A percentile compares a stretch with the other conserved stretches of the same genome.
phyloP scores from a whole-genome alignment of 495 filamentous ascomycete genomes.

The Tuber umbilicatum region DNA sequence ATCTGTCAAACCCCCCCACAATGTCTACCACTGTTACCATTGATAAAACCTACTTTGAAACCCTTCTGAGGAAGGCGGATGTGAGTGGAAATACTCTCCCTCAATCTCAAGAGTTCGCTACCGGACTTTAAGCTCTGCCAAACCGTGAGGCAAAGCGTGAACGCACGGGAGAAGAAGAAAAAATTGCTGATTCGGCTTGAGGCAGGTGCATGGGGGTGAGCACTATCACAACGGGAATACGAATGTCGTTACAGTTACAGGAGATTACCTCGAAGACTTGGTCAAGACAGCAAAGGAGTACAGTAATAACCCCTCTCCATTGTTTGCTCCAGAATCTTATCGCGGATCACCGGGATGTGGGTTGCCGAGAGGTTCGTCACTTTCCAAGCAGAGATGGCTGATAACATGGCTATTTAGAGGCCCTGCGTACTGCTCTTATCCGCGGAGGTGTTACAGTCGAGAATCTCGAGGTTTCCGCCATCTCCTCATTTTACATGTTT shows the following conservation, averaged over 20 bases:
- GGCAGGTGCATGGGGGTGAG: constrained; percentile 26
- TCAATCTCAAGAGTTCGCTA: constrained; percentile 2
- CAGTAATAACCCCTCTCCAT: constrained; percentile 21
- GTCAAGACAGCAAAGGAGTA: constrained; percentile 26
- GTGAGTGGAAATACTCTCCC: constrained; percentile 10
- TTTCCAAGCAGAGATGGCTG: constrained; percentile 6
- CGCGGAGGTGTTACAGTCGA: constrained; percentile 35
- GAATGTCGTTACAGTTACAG: constrained; percentile 12
- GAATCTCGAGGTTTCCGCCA: constrained; percentile 27
- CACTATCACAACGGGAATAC: constrained; percentile 17
- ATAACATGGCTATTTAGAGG: constrained; percentile 18
- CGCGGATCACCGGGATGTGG: neutral
- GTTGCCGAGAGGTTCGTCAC: neutral
- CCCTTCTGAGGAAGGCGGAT: constrained; percentile 43
- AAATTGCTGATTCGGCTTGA: constrained; percentile 10
- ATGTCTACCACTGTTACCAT: constrained; percentile 45
- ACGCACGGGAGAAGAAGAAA: neutral
- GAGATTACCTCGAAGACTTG: constrained; percentile 26
- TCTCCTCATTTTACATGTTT: constrained; percentile 4
- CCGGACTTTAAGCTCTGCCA: neutral
- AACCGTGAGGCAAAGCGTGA: neutral
- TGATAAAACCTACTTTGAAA: constrained; percentile 45
- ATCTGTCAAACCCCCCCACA: constrained; percentile 12
- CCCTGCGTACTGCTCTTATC: constrained; percentile 35
- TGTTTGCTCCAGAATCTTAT: neutral